Conservation (phyloP, 2,329 filamentous ascomycete genomes). For the Fusarium sp. region DNA sequence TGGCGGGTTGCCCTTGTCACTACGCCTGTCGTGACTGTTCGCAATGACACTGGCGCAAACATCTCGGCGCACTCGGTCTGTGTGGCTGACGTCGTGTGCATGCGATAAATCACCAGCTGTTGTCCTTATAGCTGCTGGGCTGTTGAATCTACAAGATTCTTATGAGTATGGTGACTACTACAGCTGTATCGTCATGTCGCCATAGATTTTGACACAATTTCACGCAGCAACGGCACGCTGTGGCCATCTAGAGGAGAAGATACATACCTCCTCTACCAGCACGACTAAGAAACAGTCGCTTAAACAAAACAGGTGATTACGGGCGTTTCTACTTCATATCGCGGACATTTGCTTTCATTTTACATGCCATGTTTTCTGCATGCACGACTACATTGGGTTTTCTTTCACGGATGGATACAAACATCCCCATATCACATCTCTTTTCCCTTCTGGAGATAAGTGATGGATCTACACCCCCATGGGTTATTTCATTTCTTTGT, state of each 20-base stretch:
- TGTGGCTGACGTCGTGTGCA: constrained; percentile 63
- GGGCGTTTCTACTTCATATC: constrained; percentile 26
- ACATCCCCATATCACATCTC: constrained; percentile 12
- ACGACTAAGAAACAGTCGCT: constrained; percentile 3
- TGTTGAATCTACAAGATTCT: constrained; percentile 13
- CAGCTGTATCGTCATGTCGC: constrained; percentile 19
- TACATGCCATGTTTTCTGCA: constrained; percentile 14
- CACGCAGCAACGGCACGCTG: not conserved
- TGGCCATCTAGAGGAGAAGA: constrained; percentile 5
- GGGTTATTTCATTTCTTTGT: constrained; percentile 29
- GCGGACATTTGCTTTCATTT: constrained; percentile 28
- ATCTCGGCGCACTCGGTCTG: constrained; percentile 61
- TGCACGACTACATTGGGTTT: constrained; percentile 24
- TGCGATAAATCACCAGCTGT: constrained; percentile 53
- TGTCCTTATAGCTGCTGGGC: constrained; percentile 5
- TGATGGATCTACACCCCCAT: constrained; percentile 10
- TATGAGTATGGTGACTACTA: constrained; percentile 16
- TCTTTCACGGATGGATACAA: constrained; percentile 25
- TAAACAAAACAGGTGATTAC: constrained; percentile 1
- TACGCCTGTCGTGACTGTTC: constrained; percentile 67
- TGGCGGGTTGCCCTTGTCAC: constrained; percentile 67
- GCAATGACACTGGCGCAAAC: constrained; percentile 63
- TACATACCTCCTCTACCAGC: constrained; percentile 5
- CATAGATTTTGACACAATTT: constrained; percentile 17
- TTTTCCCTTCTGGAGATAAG: constrained; percentile 29